Evolutionary conservation across 176 grass and related monocot genomes (phyloP), one percentile per base, ranked within the genome.

Genomic region (Ensete ventricosum): DNA sequence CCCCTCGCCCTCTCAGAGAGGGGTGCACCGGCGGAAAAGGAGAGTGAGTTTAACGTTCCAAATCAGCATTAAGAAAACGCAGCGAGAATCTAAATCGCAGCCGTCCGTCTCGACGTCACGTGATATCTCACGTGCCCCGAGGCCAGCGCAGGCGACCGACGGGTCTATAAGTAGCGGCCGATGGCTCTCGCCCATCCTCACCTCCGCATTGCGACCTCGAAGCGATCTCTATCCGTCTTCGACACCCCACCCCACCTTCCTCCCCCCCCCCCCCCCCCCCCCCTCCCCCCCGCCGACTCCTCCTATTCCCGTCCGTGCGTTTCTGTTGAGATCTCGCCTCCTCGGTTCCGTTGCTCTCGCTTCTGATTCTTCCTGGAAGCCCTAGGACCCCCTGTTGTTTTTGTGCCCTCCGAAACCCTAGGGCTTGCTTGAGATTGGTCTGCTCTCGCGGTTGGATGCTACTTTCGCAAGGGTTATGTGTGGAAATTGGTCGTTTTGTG

Each of bases 311-410:
- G 1, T 50, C 67, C 7, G 34, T 19, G 16, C 19, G 34, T 17
- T 50, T 20, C 67, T 51, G 67, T 21, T 70, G 67, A 70, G 67
- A 70, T 51, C 67, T 70, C 67, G 67, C 19, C 48, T 9, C 67
- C 16, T 50, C 48, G 67, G 51, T 70, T 50, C 8, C 16, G 34
- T 70, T 20, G 9, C 3, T 50, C 43, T 14, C 13, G 23, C 6
- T 70, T 70, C 51, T 70, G 29, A 70, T 70, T 70, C 20, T 9
- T 50, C 14, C 27, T 19, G 49, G 34, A 69, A 49, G 66, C 66
- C 66, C 66, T 50, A 10, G 63, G 63, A 13, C 63, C n/a, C 9
- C 22, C 20, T 3, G 63, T 11, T 21, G 63, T 65, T 65, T 23
- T 11, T 65, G 22, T n/a, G 63, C 13, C 9, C 9, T 70, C 17